Base-by-base conservation (phyloP, 2,329 filamentous ascomycete species). In the Ceratocystis smalleyi region DNA sequence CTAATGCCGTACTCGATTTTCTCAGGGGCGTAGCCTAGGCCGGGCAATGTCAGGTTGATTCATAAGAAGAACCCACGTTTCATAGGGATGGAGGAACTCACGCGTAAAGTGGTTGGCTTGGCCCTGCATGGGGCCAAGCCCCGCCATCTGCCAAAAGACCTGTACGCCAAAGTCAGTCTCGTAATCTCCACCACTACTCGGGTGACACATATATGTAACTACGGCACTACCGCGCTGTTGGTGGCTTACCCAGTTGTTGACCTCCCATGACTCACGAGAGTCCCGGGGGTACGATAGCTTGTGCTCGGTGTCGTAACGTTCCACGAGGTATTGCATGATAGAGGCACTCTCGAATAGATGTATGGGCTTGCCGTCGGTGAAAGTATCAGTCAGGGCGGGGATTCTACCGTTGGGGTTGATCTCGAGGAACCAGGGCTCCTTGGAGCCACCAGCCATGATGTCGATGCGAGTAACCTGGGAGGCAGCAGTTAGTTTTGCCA, bases 381-480 rank as follows among this genome's bases (percentile, higher is more conserved):
- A 86, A 5, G 79, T 88, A 75, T 96, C 91, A 6, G 88, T 94
- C 61, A 96, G 71, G 65, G 91, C 91, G 3, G 91, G 91, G 70
- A 96, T 95, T 69, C 91, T 87, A 68, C 91, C 91, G 73, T 96
- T 96, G 68, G 91, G 91, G 75, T 96, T 96, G 76, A 96, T 95
- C 62, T 85, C 84, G 32, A 95, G 81, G 75, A 92, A 96, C 89
- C 89, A 95, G 17, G 83, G 83, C 73, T 92, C 77, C 72, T 75
- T 64, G 15, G 27, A 30, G 30, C 63, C 43, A 24, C 61, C 55
- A 22, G 22, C 57, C 19, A 54, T 61, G 55, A 63, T 63, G 22
- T 64, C 61, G 35, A 63, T 61, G 15, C 7, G 30, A 22, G 60
- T 67, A 10, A 40, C 65, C 51, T 55, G 15, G 17, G 47, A 64